Base-by-base conservation (phyloP, 2,329 filamentous ascomycete species). In the Juglanconis sp. region DNA sequence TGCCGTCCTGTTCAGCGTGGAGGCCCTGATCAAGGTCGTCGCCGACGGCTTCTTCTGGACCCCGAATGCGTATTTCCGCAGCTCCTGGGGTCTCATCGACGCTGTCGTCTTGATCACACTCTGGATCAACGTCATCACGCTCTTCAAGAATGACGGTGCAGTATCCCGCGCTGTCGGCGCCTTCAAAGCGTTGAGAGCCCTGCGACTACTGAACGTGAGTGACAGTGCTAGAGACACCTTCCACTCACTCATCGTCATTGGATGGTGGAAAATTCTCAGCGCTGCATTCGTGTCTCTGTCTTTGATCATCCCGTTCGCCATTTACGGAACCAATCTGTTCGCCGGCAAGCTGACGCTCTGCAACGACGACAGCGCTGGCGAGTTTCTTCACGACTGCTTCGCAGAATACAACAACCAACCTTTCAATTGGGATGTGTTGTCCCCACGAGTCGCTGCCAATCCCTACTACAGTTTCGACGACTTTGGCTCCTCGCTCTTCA, bases 1-100 rank as follows among this genome's bases (percentile, higher is more conserved):
- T 71, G 92, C 94, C 2, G 74, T 89, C 1, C 75, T 99, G 13
- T 99, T 99, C 76, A 90, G 89, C 0, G 71, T 91, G 6, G 95
- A 99, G 74, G 92, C 93, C 0, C 69, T 87, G 5, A 93, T 99
- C 76, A 99, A 99, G 73, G 87, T 96, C 58, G 87, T 99, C 68
- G 95, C 95, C 0, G 95, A 99, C 76, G 95, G 95, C 7, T 90
- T 96, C 68, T 90, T 97, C 72, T 98, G 91, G 86, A 97, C 95
- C 0, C 95, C 95, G 0, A 97, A 99, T 74, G 96, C 96, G 3
- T 99, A 96, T 71, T 92, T 97, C 72, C 88, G 95, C 68, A 94
- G 94, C 70, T 94, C 93, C 0, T 99, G 95, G 95, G 96, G 95
- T 6, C 87, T 96, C 63, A 97, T 99, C 65, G 95, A 99, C 70